Conservation (phyloP, 371 early-diverging fungal genomes). For the Blakeslea trispora region DNA sequence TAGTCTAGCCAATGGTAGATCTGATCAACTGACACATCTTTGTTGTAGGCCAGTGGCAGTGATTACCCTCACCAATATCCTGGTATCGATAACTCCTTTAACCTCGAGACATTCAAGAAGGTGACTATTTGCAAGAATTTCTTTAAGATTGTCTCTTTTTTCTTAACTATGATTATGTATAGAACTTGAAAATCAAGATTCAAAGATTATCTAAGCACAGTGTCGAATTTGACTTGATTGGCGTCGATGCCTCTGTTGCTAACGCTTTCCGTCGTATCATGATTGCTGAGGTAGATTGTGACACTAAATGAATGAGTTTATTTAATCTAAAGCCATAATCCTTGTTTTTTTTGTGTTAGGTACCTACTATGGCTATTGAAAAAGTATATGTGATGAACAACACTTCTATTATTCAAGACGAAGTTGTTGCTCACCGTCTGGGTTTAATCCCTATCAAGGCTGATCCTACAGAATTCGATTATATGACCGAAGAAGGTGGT, state of each 20-base stretch:
- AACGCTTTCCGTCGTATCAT: conserved; percentile 96
- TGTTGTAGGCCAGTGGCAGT: conserved; percentile 60
- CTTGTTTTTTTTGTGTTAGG: too few species aligned
- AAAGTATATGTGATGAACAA: conserved; percentile 95
- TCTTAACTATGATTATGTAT: neutral
- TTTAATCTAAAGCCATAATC: too few species aligned
- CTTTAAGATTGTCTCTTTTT: neutral
- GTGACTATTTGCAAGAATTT: conserved; percentile 29
- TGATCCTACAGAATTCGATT: conserved; percentile 81
- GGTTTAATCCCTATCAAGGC: conserved; percentile 96
- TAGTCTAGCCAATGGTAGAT: neutral
- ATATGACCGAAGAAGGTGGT: conserved; percentile 67
- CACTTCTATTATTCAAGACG: conserved; percentile 96
- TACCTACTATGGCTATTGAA: conserved; percentile 98
- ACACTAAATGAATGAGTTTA: too few species aligned
- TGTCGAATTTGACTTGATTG: conserved; percentile 96
- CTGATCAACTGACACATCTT: neutral
- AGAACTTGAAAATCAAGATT: conserved; percentile 73
- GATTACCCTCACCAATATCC: conserved; percentile 69
- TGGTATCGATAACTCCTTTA: conserved; percentile 55
- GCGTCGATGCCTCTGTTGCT: conserved; percentile 92
- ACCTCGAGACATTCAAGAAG: conserved; percentile 66
- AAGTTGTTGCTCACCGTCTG: conserved; percentile 96
- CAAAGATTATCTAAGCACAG: conserved; percentile 64
- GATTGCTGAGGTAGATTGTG: conserved; percentile 96